Percentiles rank a stretch among this genome's conserved stretches.
Conservation (phyloP, 768 basidiomycete genomes). For the Auricularia cornea region DNA sequence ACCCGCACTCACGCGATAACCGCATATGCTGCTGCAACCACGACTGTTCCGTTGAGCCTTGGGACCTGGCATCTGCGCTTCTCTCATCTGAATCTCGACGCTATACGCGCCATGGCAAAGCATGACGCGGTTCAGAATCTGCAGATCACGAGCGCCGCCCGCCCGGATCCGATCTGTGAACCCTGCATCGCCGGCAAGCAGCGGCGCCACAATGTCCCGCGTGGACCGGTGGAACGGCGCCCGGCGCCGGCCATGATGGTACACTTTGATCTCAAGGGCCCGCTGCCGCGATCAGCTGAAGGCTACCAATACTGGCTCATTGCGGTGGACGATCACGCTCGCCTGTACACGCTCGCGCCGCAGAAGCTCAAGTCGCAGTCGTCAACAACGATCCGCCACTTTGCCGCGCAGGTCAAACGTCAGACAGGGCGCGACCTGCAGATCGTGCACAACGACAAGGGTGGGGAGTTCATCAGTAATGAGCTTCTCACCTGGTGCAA, state of each 20-base stretch:
- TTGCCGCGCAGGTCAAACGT: neutral
- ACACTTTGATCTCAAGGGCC: slow-evolving; percentile 25
- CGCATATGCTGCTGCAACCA: slow-evolving; percentile 10
- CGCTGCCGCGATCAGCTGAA: slow-evolving; percentile 7
- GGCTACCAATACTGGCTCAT: neutral
- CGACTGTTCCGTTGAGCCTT: slow-evolving; percentile 14
- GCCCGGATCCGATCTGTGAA: slow-evolving; percentile 25
- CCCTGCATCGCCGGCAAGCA: slow-evolving; percentile 25
- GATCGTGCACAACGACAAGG: neutral
- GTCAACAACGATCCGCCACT: too few relatives aligned
- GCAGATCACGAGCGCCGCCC: slow-evolving; percentile 6
- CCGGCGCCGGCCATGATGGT: slow-evolving; percentile 15
- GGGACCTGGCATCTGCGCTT: slow-evolving; percentile 23
- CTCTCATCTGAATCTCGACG: slow-evolving; percentile 20
- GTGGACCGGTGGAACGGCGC: neutral
- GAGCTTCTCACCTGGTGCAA: neutral
- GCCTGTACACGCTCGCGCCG: too few relatives aligned
- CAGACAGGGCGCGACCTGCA: neutral
- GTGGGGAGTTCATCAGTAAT: neutral
- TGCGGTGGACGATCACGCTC: neutral
- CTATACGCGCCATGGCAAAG: slow-evolving; percentile 8
- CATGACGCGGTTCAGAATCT: slow-evolving; percentile 18
- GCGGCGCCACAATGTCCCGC: slow-evolving; percentile 9
- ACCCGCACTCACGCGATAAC: slow-evolving; percentile 5
- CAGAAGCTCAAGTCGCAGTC: too few relatives aligned